Base-by-base conservation (phyloP, 83 land plant species). In the Thuja plicata region DNA sequence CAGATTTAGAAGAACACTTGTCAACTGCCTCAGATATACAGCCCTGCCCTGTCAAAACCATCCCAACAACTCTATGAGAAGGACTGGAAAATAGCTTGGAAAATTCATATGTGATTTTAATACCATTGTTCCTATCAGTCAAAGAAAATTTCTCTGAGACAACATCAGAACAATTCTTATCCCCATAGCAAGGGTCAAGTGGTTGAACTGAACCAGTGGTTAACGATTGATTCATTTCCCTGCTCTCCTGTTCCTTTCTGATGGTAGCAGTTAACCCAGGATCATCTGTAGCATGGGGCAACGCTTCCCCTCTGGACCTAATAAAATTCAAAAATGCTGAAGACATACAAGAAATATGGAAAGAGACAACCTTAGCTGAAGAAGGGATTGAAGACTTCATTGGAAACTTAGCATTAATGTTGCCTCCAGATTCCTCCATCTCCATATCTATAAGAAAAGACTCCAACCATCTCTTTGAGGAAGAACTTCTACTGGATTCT, bases 1-100 rank as follows among this genome's bases (percentile, higher is more conserved):
- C 54, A 81, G 50, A 89, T 85, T 82, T 82, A 38, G 43, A 87
- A 74, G 21, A 83, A 55, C 17, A 62, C 38, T 86, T 88, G 66
- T 55, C 66, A 54, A 7, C 57, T 45, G 66, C 84, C 30, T 15
- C 73, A 16, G 87, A 43, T 32, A 43, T 86, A 60, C 91, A 17
- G 34, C 87, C 81, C 55, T 80, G 30, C 41, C 84, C 38, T 48
- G 87, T 87, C 5, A 95, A 52, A 87, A 93, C 91, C 84, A 96
- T 89, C 24, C 96, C 99, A 90, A 97, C 74, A 43, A 94, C 86
- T 24, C 87, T 86, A 87, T 93, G 89, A 24, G 95, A 91, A 45
- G 95, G 87, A 83, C 94, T 93, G 8, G 99, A 95, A 86, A 97
- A 93, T 15, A 97, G 89, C 87, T 87, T 92, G 30, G 90, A 87